Evolutionary conservation across 2,329 filamentous ascomycete species (phyloP).

Genomic region (Drechslerella stenobrocha): DNA sequence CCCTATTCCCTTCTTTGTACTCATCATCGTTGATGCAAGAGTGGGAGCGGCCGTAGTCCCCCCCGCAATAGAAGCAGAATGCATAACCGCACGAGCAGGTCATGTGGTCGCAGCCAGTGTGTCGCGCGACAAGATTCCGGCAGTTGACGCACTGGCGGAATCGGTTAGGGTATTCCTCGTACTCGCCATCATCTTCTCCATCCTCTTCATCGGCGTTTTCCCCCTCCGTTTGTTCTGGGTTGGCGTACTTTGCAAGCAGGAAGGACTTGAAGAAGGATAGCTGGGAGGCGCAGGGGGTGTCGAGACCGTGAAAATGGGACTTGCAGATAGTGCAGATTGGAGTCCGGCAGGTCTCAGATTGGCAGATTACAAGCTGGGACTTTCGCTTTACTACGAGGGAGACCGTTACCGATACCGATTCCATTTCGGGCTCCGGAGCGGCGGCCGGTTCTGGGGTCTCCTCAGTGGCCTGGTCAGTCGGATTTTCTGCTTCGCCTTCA

Average conservation of each 20-base stretch:
- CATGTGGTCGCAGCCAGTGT: constrained; percentile 45
- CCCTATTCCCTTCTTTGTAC: constrained; percentile 15
- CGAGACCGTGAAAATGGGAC: constrained; percentile 41
- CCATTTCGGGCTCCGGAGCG: neutral
- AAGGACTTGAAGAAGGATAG: constrained; percentile 31
- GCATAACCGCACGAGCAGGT: constrained; percentile 37
- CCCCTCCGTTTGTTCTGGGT: constrained; percentile 9
- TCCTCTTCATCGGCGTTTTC: constrained; percentile 7
- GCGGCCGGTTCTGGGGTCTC: neutral
- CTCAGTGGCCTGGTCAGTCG: neutral
- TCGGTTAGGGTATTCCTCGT: constrained; percentile 44
- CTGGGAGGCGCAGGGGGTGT: constrained; percentile 32
- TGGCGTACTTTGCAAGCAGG: constrained; percentile 31
- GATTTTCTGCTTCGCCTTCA: too few species aligned
- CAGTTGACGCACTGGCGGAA: constrained; percentile 44
- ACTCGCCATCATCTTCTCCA: constrained; percentile 17
- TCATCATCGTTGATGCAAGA: constrained; percentile 35
- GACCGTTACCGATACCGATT: constrained; percentile 17
- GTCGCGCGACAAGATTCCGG: constrained; percentile 33
- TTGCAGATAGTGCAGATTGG: constrained; percentile 39
- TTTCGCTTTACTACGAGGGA: constrained; percentile 31
- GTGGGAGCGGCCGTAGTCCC: constrained; percentile 37
- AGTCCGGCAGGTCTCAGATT: constrained; percentile 18
- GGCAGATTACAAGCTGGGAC: constrained; percentile 30
- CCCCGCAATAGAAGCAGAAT: constrained; percentile 45